Evolutionary conservation across 352 stramenopile species (phyloP).

Genomic region (Phytophthora capsici): DNA sequence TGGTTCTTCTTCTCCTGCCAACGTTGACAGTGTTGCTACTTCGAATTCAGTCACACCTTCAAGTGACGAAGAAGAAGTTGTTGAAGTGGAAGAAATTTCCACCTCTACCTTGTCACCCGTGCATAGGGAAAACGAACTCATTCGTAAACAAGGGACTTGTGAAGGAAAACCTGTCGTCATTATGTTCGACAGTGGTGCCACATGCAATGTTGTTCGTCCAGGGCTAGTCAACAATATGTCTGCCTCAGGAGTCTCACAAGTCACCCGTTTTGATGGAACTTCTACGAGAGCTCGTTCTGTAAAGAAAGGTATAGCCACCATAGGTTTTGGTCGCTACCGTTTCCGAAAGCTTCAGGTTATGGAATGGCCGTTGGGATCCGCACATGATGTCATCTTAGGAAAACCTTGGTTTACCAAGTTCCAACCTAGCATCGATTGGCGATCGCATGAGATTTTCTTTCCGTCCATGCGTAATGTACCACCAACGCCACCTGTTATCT

Average conservation of each 20-base stretch:
- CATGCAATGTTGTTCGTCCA: conserved; percentile 18
- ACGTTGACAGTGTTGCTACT: too few species aligned
- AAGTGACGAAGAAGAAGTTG: too few species aligned
- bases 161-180: conserved; percentile 21
- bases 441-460: background rate
- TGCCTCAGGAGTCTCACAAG: conserved; percentile 10
- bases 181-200: conserved; percentile 25
- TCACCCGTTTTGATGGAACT: conserved; percentile 11
- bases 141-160: conserved; percentile 16
- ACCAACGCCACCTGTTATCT: too few species aligned
- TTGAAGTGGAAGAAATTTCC: too few species aligned
- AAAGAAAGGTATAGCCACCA: too few species aligned
- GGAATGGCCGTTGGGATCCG: conserved; percentile 13
- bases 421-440: conserved; percentile 18
- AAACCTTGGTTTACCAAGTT: conserved; percentile 24
- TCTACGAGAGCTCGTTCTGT: too few species aligned
- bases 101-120: too few species aligned
- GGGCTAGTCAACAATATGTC: conserved; percentile 5
- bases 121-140: conserved; percentile 5
- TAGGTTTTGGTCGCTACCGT: too few species aligned
- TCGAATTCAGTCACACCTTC: background rate
- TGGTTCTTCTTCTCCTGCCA: too few species aligned
- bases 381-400: conserved; percentile 25
- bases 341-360: conserved; percentile 5
- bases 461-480: too few species aligned